Conservation (phyloP, 306 rosid genomes). For the Cyclanthera cordifolia region DNA sequence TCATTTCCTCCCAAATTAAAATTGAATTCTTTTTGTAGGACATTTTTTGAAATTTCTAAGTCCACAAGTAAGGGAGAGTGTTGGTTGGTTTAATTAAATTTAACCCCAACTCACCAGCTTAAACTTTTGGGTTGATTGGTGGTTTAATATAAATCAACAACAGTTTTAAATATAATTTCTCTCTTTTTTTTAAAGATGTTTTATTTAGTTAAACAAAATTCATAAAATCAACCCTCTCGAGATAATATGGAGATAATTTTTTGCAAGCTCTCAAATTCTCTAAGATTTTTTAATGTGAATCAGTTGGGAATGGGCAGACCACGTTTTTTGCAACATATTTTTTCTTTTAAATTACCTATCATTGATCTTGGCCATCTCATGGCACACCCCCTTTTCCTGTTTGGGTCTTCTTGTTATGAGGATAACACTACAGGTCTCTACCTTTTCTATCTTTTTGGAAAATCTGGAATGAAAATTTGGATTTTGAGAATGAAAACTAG, state of each 20-base stretch:
- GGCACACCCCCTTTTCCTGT: not conserved
- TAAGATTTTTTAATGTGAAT: not conserved
- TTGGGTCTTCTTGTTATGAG: not conserved
- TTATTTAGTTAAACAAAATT: too few relatives aligned
- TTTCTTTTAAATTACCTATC: not conserved
- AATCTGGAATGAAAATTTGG: not conserved
- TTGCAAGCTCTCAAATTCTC: not conserved
- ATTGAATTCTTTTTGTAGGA: too few relatives aligned
- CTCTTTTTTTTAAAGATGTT: too few relatives aligned
- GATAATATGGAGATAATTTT: not conserved
- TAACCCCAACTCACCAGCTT: too few relatives aligned
- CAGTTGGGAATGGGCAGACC: not conserved
- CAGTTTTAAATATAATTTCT: too few relatives aligned
- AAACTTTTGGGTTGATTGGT: too few relatives aligned
- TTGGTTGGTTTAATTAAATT: too few relatives aligned
- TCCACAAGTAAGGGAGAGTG: too few relatives aligned
- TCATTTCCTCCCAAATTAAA: too few relatives aligned
- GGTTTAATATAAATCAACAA: too few relatives aligned
- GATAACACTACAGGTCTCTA: not conserved
- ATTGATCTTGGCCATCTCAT: not conserved
- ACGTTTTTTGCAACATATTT: not conserved
- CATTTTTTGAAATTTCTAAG: too few relatives aligned
- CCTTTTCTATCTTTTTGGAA: not conserved
- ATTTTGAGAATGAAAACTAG: not conserved
- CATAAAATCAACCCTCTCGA: not conserved